Conservation (phyloP, 1,284 basidiomycete species). For the Cryptococcus sp. region DNA sequence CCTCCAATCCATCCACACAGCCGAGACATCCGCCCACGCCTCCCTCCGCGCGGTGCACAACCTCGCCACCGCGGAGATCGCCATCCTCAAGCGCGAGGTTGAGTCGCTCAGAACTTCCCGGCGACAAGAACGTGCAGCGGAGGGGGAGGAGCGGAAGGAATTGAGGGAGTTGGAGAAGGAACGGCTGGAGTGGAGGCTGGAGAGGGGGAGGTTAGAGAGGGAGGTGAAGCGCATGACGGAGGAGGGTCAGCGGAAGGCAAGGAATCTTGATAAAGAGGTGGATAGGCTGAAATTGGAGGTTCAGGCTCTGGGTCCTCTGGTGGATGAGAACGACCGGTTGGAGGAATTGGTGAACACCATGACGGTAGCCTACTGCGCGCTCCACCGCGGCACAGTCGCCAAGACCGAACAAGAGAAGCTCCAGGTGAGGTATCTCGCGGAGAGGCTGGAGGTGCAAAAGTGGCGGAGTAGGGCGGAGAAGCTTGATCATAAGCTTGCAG, state of each 20-base stretch:
- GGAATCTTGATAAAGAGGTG: slow-evolving; percentile 2
- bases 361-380: slow-evolving; percentile 5
- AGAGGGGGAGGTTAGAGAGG: not conserved
- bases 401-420: slow-evolving; percentile 1
- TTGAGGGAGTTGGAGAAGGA: slow-evolving; percentile 3
- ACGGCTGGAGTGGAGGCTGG: not conserved
- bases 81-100: slow-evolving; percentile 6
- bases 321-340: slow-evolving; percentile 53
- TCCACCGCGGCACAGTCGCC: slow-evolving; percentile 7
- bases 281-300: not conserved
- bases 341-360: slow-evolving; percentile 6
- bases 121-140: not conserved
- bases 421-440: not conserved
- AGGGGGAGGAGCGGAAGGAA: not conserved
- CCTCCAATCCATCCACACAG: not conserved
- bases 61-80: slow-evolving; percentile 7
- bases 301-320: slow-evolving; percentile 72
- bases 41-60: slow-evolving; percentile 1
- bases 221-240: not conserved
- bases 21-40: not conserved
- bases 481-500: not conserved
- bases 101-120: not conserved
- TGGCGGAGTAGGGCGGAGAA: slow-evolving; percentile 7
- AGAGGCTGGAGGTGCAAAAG: not conserved
- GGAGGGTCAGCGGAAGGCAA: not conserved